Evolutionary conservation across 1,284 basidiomycete genomes (phyloP).

Genomic region (Trichosporon faecale): DNA sequence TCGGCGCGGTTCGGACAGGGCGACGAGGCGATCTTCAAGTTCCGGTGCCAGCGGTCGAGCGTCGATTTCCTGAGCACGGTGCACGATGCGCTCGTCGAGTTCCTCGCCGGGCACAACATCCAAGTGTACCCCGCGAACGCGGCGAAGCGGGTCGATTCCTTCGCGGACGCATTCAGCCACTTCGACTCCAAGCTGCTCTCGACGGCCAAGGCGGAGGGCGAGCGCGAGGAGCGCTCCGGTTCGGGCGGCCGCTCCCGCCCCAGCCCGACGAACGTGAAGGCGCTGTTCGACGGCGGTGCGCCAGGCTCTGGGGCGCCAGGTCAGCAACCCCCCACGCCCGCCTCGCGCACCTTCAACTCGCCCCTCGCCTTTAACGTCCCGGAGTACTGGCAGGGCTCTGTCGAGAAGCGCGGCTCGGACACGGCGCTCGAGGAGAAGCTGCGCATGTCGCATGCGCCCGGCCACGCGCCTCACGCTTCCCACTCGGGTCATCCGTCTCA

Average conservation of each 20-base stretch:
- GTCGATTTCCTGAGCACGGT: slow-evolving; percentile 87
- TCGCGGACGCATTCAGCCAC: slow-evolving; percentile 91
- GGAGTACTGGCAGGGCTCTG: slow-evolving; percentile 34
- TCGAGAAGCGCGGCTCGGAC: slow-evolving; percentile 73
- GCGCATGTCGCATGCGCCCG: slow-evolving; percentile 54
- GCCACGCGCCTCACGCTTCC: slow-evolving; percentile 13
- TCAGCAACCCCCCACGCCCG: neutral
- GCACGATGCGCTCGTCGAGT: slow-evolving; percentile 89
- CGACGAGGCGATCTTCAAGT: slow-evolving; percentile 85
- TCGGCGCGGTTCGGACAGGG: slow-evolving; percentile 56
- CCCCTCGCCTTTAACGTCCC: slow-evolving; percentile 33
- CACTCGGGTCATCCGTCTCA: slow-evolving; percentile 11
- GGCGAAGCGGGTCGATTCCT: slow-evolving; percentile 68
- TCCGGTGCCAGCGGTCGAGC: slow-evolving; percentile 89
- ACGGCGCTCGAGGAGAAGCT: slow-evolving; percentile 80
- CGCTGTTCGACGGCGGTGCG: slow-evolving; percentile 69
- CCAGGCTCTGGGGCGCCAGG: slow-evolving; percentile 47
- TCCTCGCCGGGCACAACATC: slow-evolving; percentile 72
- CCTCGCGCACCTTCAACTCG: slow-evolving; percentile 28
- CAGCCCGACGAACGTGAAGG: slow-evolving; percentile 88
- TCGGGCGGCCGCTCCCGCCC: slow-evolving; percentile 70
- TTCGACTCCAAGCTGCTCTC: slow-evolving; percentile 93
- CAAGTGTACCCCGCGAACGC: slow-evolving; percentile 52
- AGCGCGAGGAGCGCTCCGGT: slow-evolving; percentile 63
- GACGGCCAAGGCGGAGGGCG: slow-evolving; percentile 57